A percentile compares a stretch with the other conserved stretches of the same genome.
Conservation (phyloP, 2,329 filamentous ascomycete species). For the Penicillium sp. region DNA sequence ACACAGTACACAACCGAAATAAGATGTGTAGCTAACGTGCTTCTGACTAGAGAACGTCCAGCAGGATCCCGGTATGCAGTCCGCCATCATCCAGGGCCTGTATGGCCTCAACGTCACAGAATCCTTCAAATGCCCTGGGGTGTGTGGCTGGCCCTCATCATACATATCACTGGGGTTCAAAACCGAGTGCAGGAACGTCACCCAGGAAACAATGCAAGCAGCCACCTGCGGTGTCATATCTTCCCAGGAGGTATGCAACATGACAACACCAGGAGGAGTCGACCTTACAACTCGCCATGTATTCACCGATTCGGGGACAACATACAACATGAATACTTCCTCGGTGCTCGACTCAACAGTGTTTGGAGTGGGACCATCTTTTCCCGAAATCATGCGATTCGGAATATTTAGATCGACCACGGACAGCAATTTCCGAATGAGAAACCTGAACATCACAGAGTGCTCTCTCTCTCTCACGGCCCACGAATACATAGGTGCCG, state of each 20-base stretch:
- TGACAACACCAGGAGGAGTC: slow-evolving; percentile 13
- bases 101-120: slow-evolving; percentile 12
- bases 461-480: slow-evolving; percentile 14
- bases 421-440: not conserved
- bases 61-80: slow-evolving; percentile 15
- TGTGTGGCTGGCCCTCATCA: slow-evolving; percentile 12
- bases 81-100: slow-evolving; percentile 14
- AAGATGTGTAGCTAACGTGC: slow-evolving; percentile 1
- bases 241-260: slow-evolving; percentile 7
- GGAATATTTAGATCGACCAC: slow-evolving; percentile 11
- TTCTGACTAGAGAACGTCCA: slow-evolving; percentile 2
- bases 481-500: slow-evolving; percentile 9
- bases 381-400: slow-evolving; percentile 15
- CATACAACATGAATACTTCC: slow-evolving; percentile 10
- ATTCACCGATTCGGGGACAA: slow-evolving; percentile 4
- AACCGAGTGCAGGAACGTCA: slow-evolving; percentile 12
- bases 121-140: slow-evolving; percentile 14
- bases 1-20: not conserved
- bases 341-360: not conserved
- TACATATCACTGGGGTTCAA: slow-evolving; percentile 18
- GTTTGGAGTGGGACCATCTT: not conserved
- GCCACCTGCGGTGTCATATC: not conserved
- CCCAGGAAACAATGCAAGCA: slow-evolving; percentile 12
- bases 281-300: not conserved
- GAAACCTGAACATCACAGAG: slow-evolving; percentile 12